Conservation (phyloP, 2,329 filamentous ascomycete genomes). For the Lecanicillium sp. region DNA sequence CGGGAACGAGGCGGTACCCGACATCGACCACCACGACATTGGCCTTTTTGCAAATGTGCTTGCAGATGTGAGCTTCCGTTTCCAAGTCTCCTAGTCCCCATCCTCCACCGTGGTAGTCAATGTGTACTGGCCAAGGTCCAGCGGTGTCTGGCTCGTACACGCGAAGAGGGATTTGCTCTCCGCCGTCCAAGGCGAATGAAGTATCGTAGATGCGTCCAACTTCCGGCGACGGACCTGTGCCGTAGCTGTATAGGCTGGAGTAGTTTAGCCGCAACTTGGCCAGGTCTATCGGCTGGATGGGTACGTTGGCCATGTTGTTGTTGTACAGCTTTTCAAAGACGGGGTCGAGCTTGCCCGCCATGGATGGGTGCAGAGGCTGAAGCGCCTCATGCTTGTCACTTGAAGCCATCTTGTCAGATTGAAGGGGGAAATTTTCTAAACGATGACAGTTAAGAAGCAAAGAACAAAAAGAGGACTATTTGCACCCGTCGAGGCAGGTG, state of each 20-base stretch:
- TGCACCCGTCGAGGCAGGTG: too few species aligned
- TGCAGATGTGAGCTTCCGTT: conserved; percentile 40
- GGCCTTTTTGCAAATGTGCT: conserved; percentile 34
- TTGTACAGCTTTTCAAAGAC: conserved; percentile 40
- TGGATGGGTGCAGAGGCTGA: conserved; percentile 38
- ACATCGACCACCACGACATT: conserved; percentile 40
- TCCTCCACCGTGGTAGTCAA: conserved; percentile 41
- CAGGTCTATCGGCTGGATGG: conserved; percentile 30
- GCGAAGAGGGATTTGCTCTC: conserved; percentile 24
- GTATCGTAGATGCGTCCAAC: conserved; percentile 30
- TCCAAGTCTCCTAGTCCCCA: conserved; percentile 42
- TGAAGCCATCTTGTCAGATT: conserved; percentile 7
- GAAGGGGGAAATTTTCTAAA: too few species aligned
- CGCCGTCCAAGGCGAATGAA: conserved; percentile 23
- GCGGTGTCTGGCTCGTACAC: conserved; percentile 33
- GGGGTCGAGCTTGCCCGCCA: conserved; percentile 36
- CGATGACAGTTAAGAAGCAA: too few species aligned
- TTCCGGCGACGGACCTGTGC: conserved; percentile 31
- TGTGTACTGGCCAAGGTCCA: conserved; percentile 36
- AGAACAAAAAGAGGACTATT: too few species aligned
- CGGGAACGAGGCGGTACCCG: conserved; percentile 43
- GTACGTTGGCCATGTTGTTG: conserved; percentile 31
- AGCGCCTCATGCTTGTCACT: conserved; percentile 29
- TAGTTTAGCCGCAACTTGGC: conserved; percentile 29
- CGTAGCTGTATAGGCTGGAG: conserved; percentile 35